Percentiles rank a stretch among this genome's conserved stretches.
These are phyloP conservation scores for Acanthamoeba pearcei DNA, from an alignment of 208 protist genomes.

Conservation along the genomic window DNA sequence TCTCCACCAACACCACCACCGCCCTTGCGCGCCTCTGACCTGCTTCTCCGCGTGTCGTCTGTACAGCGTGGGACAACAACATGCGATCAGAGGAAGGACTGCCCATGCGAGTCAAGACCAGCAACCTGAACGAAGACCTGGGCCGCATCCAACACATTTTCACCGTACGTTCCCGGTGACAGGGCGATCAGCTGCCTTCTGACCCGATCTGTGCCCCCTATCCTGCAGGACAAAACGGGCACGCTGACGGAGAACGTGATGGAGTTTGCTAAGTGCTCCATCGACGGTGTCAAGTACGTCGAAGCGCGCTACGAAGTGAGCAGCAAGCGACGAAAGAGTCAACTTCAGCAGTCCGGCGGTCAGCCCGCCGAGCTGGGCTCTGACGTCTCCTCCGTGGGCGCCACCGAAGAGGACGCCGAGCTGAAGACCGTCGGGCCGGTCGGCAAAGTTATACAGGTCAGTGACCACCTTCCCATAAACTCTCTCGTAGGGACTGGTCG, in stretches of 20 bases:
- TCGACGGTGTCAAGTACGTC: conserved; percentile 80
- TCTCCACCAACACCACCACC: conserved; percentile 65
- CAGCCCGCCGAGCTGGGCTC: no score
- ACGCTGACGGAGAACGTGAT: conserved; percentile 94
- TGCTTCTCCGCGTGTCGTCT: conserved; percentile 36
- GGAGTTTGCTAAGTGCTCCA: conserved; percentile 89
- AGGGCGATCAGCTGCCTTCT: no score
- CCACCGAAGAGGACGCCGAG: background rate
- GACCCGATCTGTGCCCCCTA: background rate
- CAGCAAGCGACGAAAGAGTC: background rate
- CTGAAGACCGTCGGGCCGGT: background rate
- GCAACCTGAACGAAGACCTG: conserved; percentile 90
- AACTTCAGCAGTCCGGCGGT: background rate
- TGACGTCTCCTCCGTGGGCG: no score
- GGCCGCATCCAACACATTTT: conserved; percentile 77
- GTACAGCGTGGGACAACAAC: background rate
- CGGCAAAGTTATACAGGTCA: background rate
- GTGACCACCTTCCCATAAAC: no score
- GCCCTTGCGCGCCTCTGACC: background rate
- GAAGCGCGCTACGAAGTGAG: background rate
- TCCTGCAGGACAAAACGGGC: conserved; percentile 91
- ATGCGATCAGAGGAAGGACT: conserved; percentile 48
- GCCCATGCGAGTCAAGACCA: conserved; percentile 84
- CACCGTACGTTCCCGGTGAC: background rate
- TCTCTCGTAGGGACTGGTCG: background rate